Evolutionary conservation across 208 protist species (phyloP).

Genomic region (Histomonas meleagridis): DNA sequence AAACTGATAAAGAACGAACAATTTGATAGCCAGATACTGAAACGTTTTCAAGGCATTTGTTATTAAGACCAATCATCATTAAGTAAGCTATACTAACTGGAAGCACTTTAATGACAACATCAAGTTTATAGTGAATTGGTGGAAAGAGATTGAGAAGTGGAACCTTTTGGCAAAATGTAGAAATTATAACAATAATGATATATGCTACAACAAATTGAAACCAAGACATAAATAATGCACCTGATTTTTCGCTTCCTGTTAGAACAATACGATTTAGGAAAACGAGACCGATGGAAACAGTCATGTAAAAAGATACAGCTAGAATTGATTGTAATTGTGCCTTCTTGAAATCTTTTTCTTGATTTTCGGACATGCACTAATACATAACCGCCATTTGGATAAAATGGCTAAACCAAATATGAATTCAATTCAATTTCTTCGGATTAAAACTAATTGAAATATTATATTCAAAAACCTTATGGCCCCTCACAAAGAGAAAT

Average conservation of each 20-base stretch:
- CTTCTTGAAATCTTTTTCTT: too few species aligned
- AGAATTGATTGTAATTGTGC: background rate
- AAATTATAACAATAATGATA: constrained; percentile 1
- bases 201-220: constrained; percentile 28
- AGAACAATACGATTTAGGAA: constrained; percentile 52
- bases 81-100: constrained; percentile 56
- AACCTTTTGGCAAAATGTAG: constrained; percentile 19
- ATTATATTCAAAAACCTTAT: too few species aligned
- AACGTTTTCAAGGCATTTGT: constrained; percentile 61
- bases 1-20: constrained; percentile 56
- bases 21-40: constrained; percentile 61
- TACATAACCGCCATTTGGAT: too few species aligned
- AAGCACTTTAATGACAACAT: constrained; percentile 44
- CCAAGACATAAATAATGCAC: background rate
- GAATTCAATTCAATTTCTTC: too few species aligned
- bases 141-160: constrained; percentile 36
- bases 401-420: too few species aligned
- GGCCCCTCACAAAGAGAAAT: too few species aligned
- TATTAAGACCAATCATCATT: constrained; percentile 61
- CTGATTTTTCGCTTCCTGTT: background rate
- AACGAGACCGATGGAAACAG: constrained; percentile 44
- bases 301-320: constrained; percentile 47
- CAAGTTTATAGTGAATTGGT: background rate
- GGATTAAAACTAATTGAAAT: too few species aligned
- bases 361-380: too few species aligned